Base-by-base conservation (phyloP, 768 basidiomycete species). In the Rhodosporidiobolus sp. region DNA sequence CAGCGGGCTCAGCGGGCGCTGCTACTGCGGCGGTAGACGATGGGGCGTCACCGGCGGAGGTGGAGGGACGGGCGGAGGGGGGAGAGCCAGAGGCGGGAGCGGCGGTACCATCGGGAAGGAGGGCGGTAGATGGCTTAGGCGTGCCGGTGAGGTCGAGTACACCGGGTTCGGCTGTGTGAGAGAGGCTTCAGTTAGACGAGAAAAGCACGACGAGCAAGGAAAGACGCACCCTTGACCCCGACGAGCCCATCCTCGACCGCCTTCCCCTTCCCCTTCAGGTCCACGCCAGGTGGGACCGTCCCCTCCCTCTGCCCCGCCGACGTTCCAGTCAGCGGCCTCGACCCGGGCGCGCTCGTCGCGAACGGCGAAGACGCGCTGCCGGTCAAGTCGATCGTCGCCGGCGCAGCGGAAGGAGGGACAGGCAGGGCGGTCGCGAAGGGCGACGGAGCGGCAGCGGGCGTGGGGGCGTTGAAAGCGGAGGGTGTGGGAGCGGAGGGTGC, bases 261-360 rank as follows among this genome's bases (percentile, higher is more conserved):
- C 55, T 61, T 63, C 1, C 63, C 66, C 32, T 67, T 72, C 11
- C 65, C 60, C 60, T 71, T 71, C 19, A 61, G 4, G 16, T 71
- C 64, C 28, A 17, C 56, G 4, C 17, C 19, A 1, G 22, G 50
- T 28, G 17, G 30, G 17, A 50, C 49, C 46, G 52, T 43, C 14
- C 38, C 38, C 38, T 43, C 38, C 38, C 38, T 43, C 38, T 43
- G 38, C 38, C 38, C 38, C 8, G 38, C 38, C 38, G 38, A 43
- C 38, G 38, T 43, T 14, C 38, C 38, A 7, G 38, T 43, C 38
- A 43, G 26, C 22, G 53, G 35, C 38, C 56, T 53, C 59, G 34
- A 43, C n/a, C 30, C 48, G 2, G 11, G 24, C 48, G 35, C 56
- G 48, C 46, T 30, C 48, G 46, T 34, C 24, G 14, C 35, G 3